Evolutionary conservation across 352 stramenopile species (phyloP).

Genomic region (Phytophthora europaea): DNA sequence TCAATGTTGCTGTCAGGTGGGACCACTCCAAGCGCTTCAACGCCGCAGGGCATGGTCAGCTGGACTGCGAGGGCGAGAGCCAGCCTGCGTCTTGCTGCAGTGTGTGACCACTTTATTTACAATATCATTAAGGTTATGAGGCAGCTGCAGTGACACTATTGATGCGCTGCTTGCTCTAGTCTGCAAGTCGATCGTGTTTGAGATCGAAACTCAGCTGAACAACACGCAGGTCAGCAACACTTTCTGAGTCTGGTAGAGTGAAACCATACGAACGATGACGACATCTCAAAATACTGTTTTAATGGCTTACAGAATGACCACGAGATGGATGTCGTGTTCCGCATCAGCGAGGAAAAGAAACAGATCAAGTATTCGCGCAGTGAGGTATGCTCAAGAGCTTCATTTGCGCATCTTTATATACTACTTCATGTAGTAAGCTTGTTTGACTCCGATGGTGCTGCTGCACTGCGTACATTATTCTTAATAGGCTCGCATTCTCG

Average conservation of each 20-base stretch:
- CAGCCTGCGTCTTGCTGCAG: slow-evolving; percentile 79
- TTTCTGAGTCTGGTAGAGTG: neutral
- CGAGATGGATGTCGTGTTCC: slow-evolving; percentile 87
- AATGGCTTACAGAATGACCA: slow-evolving; percentile 65
- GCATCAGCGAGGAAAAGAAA: slow-evolving; percentile 91
- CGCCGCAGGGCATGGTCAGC: slow-evolving; percentile 61
- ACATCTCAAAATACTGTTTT: neutral
- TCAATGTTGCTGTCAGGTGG: slow-evolving; percentile 53
- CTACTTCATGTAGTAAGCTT: neutral
- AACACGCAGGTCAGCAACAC: slow-evolving; percentile 56
- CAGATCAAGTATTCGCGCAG: slow-evolving; percentile 87
- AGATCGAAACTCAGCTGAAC: slow-evolving; percentile 87
- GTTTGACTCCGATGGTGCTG: neutral
- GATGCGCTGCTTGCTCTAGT: slow-evolving; percentile 41
- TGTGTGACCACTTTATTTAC: slow-evolving; percentile 35
- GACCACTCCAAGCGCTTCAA: slow-evolving; percentile 86
- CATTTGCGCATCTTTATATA: neutral
- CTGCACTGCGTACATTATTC: neutral
- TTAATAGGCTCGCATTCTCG: slow-evolving; percentile 77
- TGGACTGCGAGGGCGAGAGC: slow-evolving; percentile 69
- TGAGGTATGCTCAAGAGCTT: slow-evolving; percentile 49
- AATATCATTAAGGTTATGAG: neutral
- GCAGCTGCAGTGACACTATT: neutral
- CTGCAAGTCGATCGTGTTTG: slow-evolving; percentile 84
- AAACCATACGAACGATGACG: neutral